Conservation (phyloP, 306 rosid genomes). For the Malus sylvestris region DNA sequence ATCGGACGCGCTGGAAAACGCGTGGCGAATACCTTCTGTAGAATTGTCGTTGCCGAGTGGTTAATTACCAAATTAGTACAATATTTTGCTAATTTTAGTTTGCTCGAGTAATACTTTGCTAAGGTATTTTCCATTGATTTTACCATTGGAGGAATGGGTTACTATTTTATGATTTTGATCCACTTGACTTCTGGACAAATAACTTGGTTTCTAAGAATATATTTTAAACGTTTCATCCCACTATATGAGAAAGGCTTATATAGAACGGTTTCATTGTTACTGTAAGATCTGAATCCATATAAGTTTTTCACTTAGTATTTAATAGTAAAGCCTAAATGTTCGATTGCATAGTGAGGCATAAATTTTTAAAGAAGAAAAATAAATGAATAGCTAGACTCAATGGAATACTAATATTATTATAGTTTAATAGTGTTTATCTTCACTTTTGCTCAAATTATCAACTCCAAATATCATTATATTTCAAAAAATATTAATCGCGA, state of each 20-base stretch:
- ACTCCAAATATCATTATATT: too few relatives aligned
- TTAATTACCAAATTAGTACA: too few relatives aligned
- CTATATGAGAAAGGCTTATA: accelerated
- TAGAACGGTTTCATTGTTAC: accelerated
- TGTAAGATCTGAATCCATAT: too few relatives aligned
- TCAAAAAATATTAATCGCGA: too few relatives aligned
- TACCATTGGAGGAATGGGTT: background rate
- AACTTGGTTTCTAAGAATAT: background rate
- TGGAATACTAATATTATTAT: too few relatives aligned
- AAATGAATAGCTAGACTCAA: background rate
- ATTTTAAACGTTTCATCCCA: background rate
- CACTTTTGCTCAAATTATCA: too few relatives aligned
- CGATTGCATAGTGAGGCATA: too few relatives aligned
- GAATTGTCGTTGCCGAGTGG: background rate
- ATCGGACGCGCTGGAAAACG: background rate
- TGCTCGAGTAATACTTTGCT: background rate
- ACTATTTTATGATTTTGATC: background rate
- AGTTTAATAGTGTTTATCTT: too few relatives aligned
- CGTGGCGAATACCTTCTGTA: background rate
- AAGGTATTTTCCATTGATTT: background rate
- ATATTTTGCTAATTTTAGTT: background rate
- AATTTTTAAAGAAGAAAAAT: too few relatives aligned
- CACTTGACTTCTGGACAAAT: background rate
- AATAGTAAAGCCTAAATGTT: too few relatives aligned
- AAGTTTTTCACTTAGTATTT: too few relatives aligned